Base-by-base conservation (phyloP, 202 grass and related monocot species). In the Schoenoplectus triqueter region DNA sequence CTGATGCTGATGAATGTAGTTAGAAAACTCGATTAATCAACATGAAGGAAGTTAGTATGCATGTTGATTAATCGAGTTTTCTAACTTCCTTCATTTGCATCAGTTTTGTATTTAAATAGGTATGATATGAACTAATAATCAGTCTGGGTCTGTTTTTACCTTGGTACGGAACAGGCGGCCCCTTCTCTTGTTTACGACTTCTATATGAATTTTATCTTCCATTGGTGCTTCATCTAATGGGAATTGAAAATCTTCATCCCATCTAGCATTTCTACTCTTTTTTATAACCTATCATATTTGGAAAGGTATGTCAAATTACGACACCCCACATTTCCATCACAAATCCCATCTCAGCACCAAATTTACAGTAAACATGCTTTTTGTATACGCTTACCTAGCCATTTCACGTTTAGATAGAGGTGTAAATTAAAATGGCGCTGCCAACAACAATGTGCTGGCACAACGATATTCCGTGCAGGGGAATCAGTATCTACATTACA, bases 241-340 rank as follows among this genome's bases (percentile, higher is more conserved):
- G 68, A 97, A 97, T 78, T 95, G 95, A 60, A 97, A 97, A 57
- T 93, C 95, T 62, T 93, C 91, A 2, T 77, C 90, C 95, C 95
- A 98, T 89, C 91, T 93, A 21, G 95, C 91, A 66, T 93, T 89
- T n/a, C 95, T 90, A 22, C 85, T 85, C 85, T 90, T 98, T 88
- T 88, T 92, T 42, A 98, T 86, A 15, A 89, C 87, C 95, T 93
- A 81, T 66, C 31, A 86, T 45, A 73, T 5, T 68, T 55, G 20
- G 50, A 39, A 47, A 80, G 54, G 21, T 41, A 18, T 46, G 11
- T 18, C 15, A 62, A 72, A 18, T 2, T 18, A 72, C 45, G n/a
- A 72, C 42, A 72, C 45, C 3, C 45, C 5, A 45, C 66, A 42
- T 46, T 69, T 69, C 46, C 40, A 69, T 72, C 2, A 7, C 45